Conservation (phyloP, 208 protist genomes). For the Histomonas meleagridis region DNA sequence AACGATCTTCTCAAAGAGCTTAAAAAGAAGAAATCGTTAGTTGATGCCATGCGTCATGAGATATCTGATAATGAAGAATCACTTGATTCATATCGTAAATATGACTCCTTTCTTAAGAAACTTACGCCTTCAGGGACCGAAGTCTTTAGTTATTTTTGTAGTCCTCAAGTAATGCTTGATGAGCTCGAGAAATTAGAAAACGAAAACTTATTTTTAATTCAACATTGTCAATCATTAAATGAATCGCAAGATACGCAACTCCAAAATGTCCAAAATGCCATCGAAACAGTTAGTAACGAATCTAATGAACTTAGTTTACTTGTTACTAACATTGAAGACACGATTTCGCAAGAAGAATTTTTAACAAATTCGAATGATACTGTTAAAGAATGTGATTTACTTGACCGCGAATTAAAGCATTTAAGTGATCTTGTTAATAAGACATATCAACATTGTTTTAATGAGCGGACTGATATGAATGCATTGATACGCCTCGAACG, state of each 20-base stretch:
- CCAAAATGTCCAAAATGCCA: neutral
- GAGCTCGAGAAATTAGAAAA: conserved; percentile 15
- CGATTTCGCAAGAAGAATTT: neutral
- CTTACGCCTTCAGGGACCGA: neutral
- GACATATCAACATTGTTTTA: neutral
- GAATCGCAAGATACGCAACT: neutral
- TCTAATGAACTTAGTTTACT: neutral
- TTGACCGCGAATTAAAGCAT: neutral
- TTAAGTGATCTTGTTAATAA: neutral
- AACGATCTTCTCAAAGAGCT: neutral
- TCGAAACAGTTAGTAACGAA: neutral
- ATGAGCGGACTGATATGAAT: neutral
- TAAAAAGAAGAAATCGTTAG: neutral
- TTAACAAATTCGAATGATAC: too few species aligned
- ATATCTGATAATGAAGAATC: neutral
- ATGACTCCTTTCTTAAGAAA: neutral
- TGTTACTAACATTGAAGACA: neutral
- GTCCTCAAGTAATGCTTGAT: neutral
- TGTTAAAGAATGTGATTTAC: neutral
- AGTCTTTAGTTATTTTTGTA: neutral
- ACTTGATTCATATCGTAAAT: neutral
- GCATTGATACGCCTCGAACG: neutral
- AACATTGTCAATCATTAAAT: neutral
- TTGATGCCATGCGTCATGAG: neutral
- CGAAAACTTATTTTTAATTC: conserved; percentile 18